A percentile compares a stretch with the other conserved stretches of the same genome.
Conservation (phyloP, 1,284 basidiomycete genomes). For the Naganishia sp. region DNA sequence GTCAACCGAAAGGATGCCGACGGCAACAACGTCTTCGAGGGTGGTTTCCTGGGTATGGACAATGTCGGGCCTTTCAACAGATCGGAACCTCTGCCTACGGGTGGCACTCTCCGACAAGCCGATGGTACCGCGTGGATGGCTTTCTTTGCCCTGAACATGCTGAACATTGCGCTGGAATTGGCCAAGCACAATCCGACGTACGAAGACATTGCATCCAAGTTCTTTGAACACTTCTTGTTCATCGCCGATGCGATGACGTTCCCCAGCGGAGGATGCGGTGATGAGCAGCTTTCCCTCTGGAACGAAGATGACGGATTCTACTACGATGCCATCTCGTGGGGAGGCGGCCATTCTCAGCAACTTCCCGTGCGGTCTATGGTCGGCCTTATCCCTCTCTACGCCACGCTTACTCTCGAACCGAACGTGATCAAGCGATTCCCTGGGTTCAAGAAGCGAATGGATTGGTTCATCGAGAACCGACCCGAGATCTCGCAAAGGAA, state of each 20-base stretch:
- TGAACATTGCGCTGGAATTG: slow-evolving; percentile 94
- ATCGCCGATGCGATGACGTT: slow-evolving; percentile 98
- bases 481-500: slow-evolving; percentile 83
- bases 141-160: slow-evolving; percentile 96
- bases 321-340: slow-evolving; percentile 93
- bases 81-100: slow-evolving; percentile 92
- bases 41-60: slow-evolving; percentile 95
- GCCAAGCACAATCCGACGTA: slow-evolving; percentile 97
- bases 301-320: slow-evolving; percentile 96
- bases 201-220: slow-evolving; percentile 98
- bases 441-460: slow-evolving; percentile 96
- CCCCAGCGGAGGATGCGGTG: slow-evolving; percentile 62
- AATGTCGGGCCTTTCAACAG: slow-evolving; percentile 99
- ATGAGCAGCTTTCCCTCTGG: slow-evolving; percentile 82
- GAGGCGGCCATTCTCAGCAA: slow-evolving; percentile 77
- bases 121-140: slow-evolving; percentile 99
- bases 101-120: slow-evolving; percentile 86
- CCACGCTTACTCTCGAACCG: slow-evolving; percentile 90
- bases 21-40: slow-evolving; percentile 96
- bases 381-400: slow-evolving; percentile 93
- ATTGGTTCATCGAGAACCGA: slow-evolving; percentile 96
- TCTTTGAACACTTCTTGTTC: slow-evolving; percentile 84
- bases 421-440: slow-evolving; percentile 84
- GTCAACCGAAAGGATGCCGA: slow-evolving; percentile 95
- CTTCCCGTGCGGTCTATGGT: slow-evolving; percentile 90